These are phyloP conservation scores for Chytriomyces sp. DNA, from an alignment of 192 early-diverging fungal genomes.

Conservation along the genomic window DNA sequence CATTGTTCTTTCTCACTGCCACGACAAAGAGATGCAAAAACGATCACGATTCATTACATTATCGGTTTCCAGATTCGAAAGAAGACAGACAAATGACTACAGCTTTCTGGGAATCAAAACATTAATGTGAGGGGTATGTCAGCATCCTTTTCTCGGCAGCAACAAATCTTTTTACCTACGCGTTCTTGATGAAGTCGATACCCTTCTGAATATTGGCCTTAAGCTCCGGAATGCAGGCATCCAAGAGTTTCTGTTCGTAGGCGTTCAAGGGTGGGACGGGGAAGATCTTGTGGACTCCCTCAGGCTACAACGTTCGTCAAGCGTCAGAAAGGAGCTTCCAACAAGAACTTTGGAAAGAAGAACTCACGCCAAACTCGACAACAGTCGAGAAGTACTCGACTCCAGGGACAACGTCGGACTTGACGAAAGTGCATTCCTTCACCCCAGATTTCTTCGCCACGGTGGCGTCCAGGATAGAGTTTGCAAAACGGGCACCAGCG, in stretches of 20 bases:
- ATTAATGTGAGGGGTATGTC: too few species aligned
- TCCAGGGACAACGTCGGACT: constrained; percentile 49
- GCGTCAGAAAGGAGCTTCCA: neutral
- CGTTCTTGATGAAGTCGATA: constrained; percentile 69
- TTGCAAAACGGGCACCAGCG: constrained; percentile 62
- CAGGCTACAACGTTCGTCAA: constrained; percentile 30
- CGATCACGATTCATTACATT: too few species aligned
- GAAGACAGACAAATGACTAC: too few species aligned
- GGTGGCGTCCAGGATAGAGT: constrained; percentile 54
- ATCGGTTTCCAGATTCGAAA: too few species aligned
- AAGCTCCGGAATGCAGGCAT: constrained; percentile 58
- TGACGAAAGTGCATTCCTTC: constrained; percentile 61
- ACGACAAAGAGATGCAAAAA: too few species aligned
- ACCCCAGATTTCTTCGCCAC: constrained; percentile 60
- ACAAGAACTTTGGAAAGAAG: neutral
- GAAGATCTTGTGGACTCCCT: constrained; percentile 58
- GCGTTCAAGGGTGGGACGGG: constrained; percentile 52
- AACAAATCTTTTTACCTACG: too few species aligned
- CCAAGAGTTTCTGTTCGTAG: constrained; percentile 60
- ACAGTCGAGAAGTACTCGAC: constrained; percentile 63
- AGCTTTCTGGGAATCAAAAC: too few species aligned
- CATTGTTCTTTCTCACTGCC: too few species aligned
- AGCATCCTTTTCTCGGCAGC: too few species aligned
- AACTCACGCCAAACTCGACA: constrained; percentile 60
- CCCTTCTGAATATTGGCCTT: constrained; percentile 75